Percentiles rank a stretch among this genome's conserved stretches.
Conservation (phyloP, 2,329 filamentous ascomycete genomes). For the Botryosphaeria dothidea region DNA sequence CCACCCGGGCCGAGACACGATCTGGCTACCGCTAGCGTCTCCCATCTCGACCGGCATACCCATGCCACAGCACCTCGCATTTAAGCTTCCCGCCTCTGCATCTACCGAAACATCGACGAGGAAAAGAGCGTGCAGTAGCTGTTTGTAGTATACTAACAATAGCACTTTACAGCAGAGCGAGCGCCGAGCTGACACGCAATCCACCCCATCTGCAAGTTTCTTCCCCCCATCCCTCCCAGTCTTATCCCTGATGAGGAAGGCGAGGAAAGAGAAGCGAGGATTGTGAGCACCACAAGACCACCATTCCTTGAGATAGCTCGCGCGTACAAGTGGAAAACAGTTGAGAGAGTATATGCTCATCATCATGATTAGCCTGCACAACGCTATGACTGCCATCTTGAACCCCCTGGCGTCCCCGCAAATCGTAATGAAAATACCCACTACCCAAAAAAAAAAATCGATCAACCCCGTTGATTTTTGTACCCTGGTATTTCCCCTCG, state of each 20-base stretch:
- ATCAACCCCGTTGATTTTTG: not conserved
- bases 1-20: too few relatives aligned
- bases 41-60: not conserved
- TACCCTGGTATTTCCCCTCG: not conserved
- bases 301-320: not conserved
- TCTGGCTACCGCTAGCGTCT: not conserved
- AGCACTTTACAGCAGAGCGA: too few relatives aligned
- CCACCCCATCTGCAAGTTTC: not conserved
- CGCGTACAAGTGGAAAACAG: not conserved
- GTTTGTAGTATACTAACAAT: not conserved
- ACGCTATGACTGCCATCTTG: not conserved
- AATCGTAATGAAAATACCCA: not conserved
- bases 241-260: not conserved
- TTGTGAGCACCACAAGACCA: not conserved
- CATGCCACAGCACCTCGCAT: not conserved
- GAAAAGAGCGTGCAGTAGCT: not conserved
- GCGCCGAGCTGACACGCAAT: too few relatives aligned
- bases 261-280: not conserved
- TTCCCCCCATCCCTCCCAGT: too few relatives aligned
- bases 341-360: not conserved
- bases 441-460: not conserved
- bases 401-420: not conserved
- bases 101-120: not conserved
- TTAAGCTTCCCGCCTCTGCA: not conserved
- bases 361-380: slow-evolving; percentile 7